Evolutionary conservation across 2,329 filamentous ascomycete genomes (phyloP), one percentile per base, ranked within the genome.

Genomic region (Aureobasidium subglaciale): DNA sequence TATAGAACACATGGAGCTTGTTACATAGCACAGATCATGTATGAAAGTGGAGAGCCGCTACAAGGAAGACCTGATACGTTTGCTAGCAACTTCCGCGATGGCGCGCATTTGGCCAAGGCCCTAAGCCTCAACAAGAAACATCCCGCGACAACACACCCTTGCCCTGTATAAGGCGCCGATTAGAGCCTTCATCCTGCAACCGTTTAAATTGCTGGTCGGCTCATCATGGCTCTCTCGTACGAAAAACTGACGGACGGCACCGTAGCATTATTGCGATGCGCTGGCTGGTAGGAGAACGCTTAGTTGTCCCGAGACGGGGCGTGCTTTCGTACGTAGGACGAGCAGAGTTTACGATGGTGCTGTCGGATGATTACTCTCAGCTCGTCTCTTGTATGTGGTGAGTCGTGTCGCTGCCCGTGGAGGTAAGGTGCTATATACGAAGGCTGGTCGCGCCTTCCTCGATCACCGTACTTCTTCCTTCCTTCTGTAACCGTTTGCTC

Each of bases 171-270:
- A 24, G 30, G 15, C 7, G 15, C 32, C 30, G 32, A 37, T 27
- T 18, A 10, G n/a, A n/a, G 22, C 18, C 15, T 18, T 27, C 32
- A 49, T 49, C 37, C 32, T 34, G 45, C 45, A 22, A 49, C 45
- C 45, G 45, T 49, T 49, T 37, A 46, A 29, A 46, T 34, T 46
- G 29, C 42, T 45, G 16, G 42, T 45, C 25, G 25, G 42, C 42
- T 45, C 16, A 3, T 30, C 2, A 15, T 27, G 11, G 16, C 11
- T 3, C 16, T 32, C 29, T 46, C 29, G 42, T 46, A 22, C 42
- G 42, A 29, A 15, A 43, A 20, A 15, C 4, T 25, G 24, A 10
- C 24, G 8, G 7, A 22, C 8, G 40, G 40, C 41, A 43, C 29
- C 25, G 41, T 43, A 29, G 30, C 41, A 30, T 30, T 30, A 13